A percentile compares a stretch with the other conserved stretches of the same genome.
Conservation (phyloP, 2,329 filamentous ascomycete species). For the Hypoxylon sp. region DNA sequence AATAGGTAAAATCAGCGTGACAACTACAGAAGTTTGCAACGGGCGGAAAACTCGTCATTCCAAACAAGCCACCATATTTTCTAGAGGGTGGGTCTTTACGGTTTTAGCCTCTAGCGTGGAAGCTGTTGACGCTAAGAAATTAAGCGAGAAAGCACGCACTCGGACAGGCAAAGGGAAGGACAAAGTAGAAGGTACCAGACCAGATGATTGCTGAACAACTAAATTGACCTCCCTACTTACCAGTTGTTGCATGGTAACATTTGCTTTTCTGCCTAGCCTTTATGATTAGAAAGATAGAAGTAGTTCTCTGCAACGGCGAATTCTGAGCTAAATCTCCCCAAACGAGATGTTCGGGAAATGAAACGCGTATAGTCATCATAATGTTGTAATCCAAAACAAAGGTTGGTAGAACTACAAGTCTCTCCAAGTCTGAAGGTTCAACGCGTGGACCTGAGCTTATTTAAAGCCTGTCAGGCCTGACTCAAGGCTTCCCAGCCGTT, state of each 20-base stretch:
- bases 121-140: constrained; percentile 28
- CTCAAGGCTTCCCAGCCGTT: constrained; percentile 33
- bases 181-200: constrained; percentile 22
- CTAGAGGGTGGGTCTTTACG: constrained; percentile 28
- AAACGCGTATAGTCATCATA: constrained; percentile 30
- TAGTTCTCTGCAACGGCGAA: constrained; percentile 16
- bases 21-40: constrained; percentile 24
- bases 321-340: constrained; percentile 5
- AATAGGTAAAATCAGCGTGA: neutral
- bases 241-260: constrained; percentile 8
- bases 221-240: constrained; percentile 25
- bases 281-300: constrained; percentile 7
- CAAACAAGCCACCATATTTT: constrained; percentile 48
- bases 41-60: constrained; percentile 45
- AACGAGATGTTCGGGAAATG: neutral
- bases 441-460: constrained; percentile 45
- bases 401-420: constrained; percentile 32
- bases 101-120: constrained; percentile 42
- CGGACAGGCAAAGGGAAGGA: constrained; percentile 25
- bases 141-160: constrained; percentile 45
- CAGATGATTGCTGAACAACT: constrained; percentile 18
- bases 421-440: constrained; percentile 29
- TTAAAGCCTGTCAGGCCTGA: constrained; percentile 36
- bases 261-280: constrained; percentile 29
- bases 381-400: constrained; percentile 37